Base-by-base conservation (phyloP, 1,284 basidiomycete genomes). In the Ceratobasidium theobromae region DNA sequence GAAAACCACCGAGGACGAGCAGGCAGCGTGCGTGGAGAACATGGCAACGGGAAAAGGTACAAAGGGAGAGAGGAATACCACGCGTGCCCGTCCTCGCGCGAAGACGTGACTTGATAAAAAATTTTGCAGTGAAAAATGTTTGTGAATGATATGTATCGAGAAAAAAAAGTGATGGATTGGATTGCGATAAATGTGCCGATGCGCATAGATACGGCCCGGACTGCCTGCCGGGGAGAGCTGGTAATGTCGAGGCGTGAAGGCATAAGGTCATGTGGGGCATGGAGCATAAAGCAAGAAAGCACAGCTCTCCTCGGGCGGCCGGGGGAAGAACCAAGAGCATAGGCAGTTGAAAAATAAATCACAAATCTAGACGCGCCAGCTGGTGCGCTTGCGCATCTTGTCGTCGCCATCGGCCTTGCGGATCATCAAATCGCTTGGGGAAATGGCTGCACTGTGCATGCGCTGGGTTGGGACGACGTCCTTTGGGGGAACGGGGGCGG, bases 321-420 rank as follows among this genome's bases (percentile, higher is more conserved):
- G 18, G 43, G 35, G 16, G 35, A 38, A 8, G 35, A 16, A 16
- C 35, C 32, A 33, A 48, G 30, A 33, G 53, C n/a, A 40, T 25
- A 35, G n/a, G 23, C 33, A 46, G 28, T 62, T 52, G 49, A 52
- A 52, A 51, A 62, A 62, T 62, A 30, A 49, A 46, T 35, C 32
- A 33, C 49, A 32, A 52, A 52, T 64, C 60, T 64, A 64, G 33
- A 64, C 35, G 60, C 60, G 48, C 48, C 60, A 64, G 60, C 60
- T 53, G 18, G 48, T 64, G 60, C 60, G 60, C 49, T 53, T 53
- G 48, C 48, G 33, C 60, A 64, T 52, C 60, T 64, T 64, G 38
- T 51, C 49, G 9, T 53, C 49, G 38, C 25, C 60, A 41, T 52
- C 49, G 21, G 11, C 27, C 57, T 52, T 51, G 60, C 35, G 60